Conservation (phyloP, 1,284 basidiomycete genomes). For the Chiua sp. region DNA sequence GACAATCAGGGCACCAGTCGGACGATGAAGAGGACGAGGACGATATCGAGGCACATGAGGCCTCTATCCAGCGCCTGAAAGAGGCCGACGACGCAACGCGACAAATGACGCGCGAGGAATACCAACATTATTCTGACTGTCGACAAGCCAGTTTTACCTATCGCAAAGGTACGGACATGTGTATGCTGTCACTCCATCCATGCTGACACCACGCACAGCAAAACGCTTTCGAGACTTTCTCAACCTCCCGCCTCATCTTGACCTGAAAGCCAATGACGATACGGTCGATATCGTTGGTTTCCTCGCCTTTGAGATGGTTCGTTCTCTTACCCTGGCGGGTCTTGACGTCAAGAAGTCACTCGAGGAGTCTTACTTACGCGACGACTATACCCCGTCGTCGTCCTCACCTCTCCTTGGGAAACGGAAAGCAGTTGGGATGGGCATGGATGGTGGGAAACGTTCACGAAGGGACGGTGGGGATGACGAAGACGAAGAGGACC, state of each 20-base stretch:
- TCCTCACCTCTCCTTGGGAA: constrained; percentile 69
- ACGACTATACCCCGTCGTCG: constrained; percentile 53
- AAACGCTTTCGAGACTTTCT: constrained; percentile 97
- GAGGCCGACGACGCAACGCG: constrained; percentile 96
- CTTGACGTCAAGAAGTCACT: constrained; percentile 81
- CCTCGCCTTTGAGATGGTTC: constrained; percentile 96
- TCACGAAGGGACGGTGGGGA: constrained; percentile 51
- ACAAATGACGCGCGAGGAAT: constrained; percentile 96
- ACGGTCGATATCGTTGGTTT: constrained; percentile 98
- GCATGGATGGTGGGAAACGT: constrained; percentile 60
- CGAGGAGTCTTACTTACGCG: constrained; percentile 73
- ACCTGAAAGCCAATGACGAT: constrained; percentile 93
- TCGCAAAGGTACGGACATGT: constrained; percentile 77
- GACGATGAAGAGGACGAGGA: constrained; percentile 97
- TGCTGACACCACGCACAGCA: constrained; percentile 48
- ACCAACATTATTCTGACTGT: constrained; percentile 97
- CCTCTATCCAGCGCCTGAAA: constrained; percentile 87
- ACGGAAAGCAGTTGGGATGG: constrained; percentile 58
- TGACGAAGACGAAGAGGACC: constrained; percentile 63
- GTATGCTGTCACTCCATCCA: background rate
- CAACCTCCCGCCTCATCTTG: constrained; percentile 88
- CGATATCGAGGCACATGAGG: constrained; percentile 95
- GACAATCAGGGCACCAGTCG: constrained; percentile 72
- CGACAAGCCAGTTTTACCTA: constrained; percentile 98
- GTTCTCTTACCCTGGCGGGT: constrained; percentile 88